A percentile compares a stretch with the other conserved stretches of the same genome.
Conservation (phyloP, 305 asterid genomes). For the Stenogyne calaminthoides region DNA sequence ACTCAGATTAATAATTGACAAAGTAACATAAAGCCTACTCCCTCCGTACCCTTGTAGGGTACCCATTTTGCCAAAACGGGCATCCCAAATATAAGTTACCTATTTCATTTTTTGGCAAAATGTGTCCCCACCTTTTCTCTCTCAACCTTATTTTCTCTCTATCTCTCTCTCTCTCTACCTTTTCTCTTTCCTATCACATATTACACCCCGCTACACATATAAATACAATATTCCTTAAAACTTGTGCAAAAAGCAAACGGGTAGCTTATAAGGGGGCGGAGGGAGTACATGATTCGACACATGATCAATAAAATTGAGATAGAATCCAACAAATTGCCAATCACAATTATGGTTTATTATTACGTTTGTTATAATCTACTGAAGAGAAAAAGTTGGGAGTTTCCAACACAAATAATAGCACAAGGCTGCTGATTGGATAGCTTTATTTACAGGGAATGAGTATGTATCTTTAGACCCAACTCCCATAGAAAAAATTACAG, state of each 20-base stretch:
- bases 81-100: no score
- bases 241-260: no score
- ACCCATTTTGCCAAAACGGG: no score
- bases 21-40: neutral
- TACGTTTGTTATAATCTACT: neutral
- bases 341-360: constrained; percentile 18
- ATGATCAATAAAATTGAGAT: neutral
- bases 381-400: neutral
- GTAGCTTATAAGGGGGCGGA: no score
- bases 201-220: no score
- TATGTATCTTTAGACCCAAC: neutral
- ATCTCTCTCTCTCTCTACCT: no score
- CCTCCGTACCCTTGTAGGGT: no score
- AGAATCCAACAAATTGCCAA: constrained; percentile 13
- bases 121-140: no score
- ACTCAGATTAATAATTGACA: neutral
- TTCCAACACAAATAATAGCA: constrained; percentile 1
- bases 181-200: no score
- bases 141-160: no score
- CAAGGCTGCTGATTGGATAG: neutral
- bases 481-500: neutral
- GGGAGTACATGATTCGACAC: neutral
- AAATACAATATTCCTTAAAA: no score
- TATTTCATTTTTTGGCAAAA: no score
- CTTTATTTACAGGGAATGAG: neutral